phyloP scores from a whole-genome alignment of 257 asterid genomes.

The Solanum dulcamara region DNA sequence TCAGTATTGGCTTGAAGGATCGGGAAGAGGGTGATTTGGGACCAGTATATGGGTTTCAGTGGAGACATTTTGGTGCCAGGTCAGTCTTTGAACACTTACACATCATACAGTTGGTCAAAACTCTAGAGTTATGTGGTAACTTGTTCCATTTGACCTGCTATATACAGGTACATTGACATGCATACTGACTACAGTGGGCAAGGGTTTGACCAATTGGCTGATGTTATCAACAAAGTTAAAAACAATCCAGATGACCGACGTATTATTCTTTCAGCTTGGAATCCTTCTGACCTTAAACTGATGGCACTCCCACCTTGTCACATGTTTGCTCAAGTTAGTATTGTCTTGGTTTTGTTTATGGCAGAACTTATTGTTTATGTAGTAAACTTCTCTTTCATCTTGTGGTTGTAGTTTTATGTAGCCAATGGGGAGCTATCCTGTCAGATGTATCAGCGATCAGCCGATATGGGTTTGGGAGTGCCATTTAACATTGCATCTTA shows the following conservation, averaged over 20 bases:
- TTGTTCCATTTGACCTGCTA: background rate
- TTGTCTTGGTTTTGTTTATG: background rate
- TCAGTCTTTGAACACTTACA: background rate
- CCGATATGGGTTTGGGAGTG: constrained; percentile 45
- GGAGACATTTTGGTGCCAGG: constrained; percentile 45
- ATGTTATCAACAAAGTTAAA: constrained; percentile 27
- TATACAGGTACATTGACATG: constrained; percentile 33
- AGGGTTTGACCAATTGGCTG: constrained; percentile 35
- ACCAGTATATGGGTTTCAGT: constrained; percentile 39
- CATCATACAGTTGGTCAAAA: background rate
- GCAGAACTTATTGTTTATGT: background rate
- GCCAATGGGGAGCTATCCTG: constrained; percentile 36
- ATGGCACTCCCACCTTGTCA: constrained; percentile 50
- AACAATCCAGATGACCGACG: constrained; percentile 37
- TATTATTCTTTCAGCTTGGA: constrained; percentile 39
- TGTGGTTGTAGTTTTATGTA: constrained; percentile 27
- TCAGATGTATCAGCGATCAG: constrained; percentile 46
- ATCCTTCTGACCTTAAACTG: constrained; percentile 34
- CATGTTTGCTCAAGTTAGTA: constrained; percentile 37
- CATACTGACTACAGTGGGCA: constrained; percentile 36
- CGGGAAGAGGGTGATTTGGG: constrained; percentile 47
- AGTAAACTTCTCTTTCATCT: background rate
- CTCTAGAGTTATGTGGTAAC: background rate
- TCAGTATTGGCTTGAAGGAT: constrained; percentile 33
- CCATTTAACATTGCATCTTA: constrained; percentile 44